Base-by-base conservation (phyloP, 2,329 filamentous ascomycete species). In the Aspergillus cejpii region DNA sequence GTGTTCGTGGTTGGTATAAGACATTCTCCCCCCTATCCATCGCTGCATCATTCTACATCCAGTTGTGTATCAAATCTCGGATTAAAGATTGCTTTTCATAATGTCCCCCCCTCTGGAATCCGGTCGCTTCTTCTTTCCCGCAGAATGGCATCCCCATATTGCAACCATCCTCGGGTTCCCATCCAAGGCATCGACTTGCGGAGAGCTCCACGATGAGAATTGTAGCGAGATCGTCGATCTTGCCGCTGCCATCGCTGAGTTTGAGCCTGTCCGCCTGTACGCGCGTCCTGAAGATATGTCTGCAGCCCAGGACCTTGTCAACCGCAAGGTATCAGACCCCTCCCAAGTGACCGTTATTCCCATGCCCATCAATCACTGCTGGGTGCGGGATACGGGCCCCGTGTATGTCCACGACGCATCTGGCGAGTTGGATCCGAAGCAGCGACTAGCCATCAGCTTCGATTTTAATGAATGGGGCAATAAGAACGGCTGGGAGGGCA, bases 191-290 rank as follows among this genome's bases (percentile, higher is more conserved):
- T 49, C 52, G 7, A 41, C 48, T 37, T 47, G 20, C 37, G 39
- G 17, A 19, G 44, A 36, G 43, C 45, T 37, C 20, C 45, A 17
- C 33, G 38, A 48, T 15, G 34, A 40, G 11, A 28, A 44, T 7
- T 54, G 52, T 24, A 31, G 31, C 2, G 53, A 56, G 19, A 43
- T 57, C 14, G 37, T 43, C 11, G 37, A 50, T 11, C 45, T 58
- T 21, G 56, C 52, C 1, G 44, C 47, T 6, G 28, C 46, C 1
- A 55, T 59, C 19, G 37, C 56, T 0, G 45, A 39, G 1, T 60
- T 61, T 19, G 58, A 61, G 26, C 54, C 51, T 0, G 54, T 61
- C 11, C 51, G 48, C 6, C 37, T 61, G 20, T 53, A 55, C 33
- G 38, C 48, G 7, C 45, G 51, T 2, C 51, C 50, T 12, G 53